A percentile compares a stretch with the other conserved stretches of the same genome.
Conservation (phyloP, 83 land plant genomes). For the Larix sibirica region DNA sequence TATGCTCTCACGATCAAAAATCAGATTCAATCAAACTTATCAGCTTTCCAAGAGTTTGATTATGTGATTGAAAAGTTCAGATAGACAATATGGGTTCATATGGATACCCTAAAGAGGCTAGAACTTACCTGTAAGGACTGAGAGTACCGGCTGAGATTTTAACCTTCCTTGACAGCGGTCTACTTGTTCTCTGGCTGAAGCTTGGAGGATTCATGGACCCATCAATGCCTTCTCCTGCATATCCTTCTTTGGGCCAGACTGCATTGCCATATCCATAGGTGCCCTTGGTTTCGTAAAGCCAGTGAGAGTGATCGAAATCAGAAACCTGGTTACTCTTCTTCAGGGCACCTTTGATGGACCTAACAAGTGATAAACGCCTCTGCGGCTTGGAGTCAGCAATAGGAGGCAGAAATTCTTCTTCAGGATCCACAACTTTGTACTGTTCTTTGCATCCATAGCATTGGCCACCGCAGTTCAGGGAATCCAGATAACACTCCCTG, state of each 20-base stretch:
- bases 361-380: slow-evolving; percentile 58
- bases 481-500: slow-evolving; percentile 66
- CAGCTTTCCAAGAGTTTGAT: not conserved
- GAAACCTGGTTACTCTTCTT: slow-evolving; percentile 28
- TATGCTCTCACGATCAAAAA: not conserved
- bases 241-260: slow-evolving; percentile 78
- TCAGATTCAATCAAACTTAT: not conserved
- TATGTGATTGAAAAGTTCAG: not conserved
- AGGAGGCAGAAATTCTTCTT: slow-evolving; percentile 45
- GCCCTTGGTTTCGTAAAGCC: slow-evolving; percentile 93
- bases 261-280: slow-evolving; percentile 98
- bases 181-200: slow-evolving; percentile 49
- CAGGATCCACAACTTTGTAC: slow-evolving; percentile 31
- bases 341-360: slow-evolving; percentile 48
- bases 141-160: slow-evolving; percentile 72
- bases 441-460: slow-evolving; percentile 84
- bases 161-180: slow-evolving; percentile 78
- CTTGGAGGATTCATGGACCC: slow-evolving; percentile 28
- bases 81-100: not conserved
- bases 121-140: slow-evolving; percentile 83
- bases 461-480: slow-evolving; percentile 41
- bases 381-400: slow-evolving; percentile 37
- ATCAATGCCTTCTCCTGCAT: slow-evolving; percentile 22
- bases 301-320: slow-evolving; percentile 83
- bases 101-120: too few relatives aligned